Evolutionary conservation across 2,329 filamentous ascomycete species (phyloP).

Genomic region (Exophiala dermatitidis): DNA sequence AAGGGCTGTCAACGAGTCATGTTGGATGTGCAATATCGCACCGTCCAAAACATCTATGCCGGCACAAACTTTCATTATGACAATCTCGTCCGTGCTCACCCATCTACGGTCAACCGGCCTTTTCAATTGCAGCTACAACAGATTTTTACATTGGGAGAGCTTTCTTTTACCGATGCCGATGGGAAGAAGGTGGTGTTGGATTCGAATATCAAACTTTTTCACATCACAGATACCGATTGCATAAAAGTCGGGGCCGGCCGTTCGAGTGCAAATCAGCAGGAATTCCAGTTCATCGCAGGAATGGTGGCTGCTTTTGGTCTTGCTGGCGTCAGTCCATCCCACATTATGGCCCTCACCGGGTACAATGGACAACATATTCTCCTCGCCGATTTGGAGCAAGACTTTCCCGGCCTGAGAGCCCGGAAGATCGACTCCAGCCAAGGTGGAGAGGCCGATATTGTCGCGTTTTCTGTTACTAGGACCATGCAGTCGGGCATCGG

Average conservation of each 20-base stretch:
- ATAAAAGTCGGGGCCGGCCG: not conserved
- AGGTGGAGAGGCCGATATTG: no score
- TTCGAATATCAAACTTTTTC: not conserved
- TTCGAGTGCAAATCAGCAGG: not conserved
- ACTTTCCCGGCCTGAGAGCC: no score
- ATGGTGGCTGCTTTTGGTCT: not conserved
- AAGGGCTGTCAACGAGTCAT: not conserved
- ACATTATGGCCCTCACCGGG: no score
- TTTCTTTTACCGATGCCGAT: not conserved
- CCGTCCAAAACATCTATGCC: not conserved
- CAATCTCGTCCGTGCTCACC: not conserved
- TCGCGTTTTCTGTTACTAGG: no score
- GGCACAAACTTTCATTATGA: not conserved
- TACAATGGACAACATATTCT: no score
- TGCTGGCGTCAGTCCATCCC: not conserved
- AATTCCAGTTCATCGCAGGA: not conserved
- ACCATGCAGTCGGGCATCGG: no score
- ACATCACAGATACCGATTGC: not conserved
- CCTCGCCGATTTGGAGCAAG: no score
- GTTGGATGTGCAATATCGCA: not conserved
- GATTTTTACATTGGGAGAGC: not conserved
- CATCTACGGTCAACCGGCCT: not conserved
- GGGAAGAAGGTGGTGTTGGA: not conserved
- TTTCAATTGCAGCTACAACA: not conserved
- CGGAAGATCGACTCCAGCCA: no score